Conservation (phyloP, 2,329 filamentous ascomycete species). For the Fusarium transvaalense region DNA sequence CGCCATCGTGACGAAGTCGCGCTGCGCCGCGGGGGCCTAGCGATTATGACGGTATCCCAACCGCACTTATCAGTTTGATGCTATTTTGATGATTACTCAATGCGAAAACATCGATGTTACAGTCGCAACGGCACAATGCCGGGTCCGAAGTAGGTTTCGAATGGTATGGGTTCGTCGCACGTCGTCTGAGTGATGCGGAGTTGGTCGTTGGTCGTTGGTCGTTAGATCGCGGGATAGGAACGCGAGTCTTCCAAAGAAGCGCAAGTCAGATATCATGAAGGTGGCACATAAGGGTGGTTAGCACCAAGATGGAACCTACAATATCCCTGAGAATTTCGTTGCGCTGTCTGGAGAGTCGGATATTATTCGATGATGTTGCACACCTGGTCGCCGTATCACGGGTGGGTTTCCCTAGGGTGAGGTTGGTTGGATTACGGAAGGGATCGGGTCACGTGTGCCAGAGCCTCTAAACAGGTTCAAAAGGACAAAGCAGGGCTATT, state of each 20-base stretch:
- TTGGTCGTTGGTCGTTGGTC: slow-evolving; percentile 40
- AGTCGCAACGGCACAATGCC: slow-evolving; percentile 33
- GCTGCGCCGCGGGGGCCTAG: slow-evolving; percentile 44
- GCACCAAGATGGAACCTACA: slow-evolving; percentile 1
- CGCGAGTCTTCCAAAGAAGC: slow-evolving; percentile 35
- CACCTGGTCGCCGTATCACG: slow-evolving; percentile 46
- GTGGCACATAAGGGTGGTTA: slow-evolving; percentile 28
- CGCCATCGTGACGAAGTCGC: slow-evolving; percentile 61
- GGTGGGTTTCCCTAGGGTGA: slow-evolving; percentile 40
- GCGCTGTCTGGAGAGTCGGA: slow-evolving; percentile 23
- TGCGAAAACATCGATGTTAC: slow-evolving; percentile 43
- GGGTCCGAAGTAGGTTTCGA: slow-evolving; percentile 13
- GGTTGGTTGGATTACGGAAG: slow-evolving; percentile 41
- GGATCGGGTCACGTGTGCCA: slow-evolving; percentile 41
- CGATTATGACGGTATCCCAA: slow-evolving; percentile 29
- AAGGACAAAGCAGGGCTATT: background rate
- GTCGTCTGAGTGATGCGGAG: slow-evolving; percentile 44
- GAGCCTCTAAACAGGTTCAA: background rate
- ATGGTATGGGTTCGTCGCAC: slow-evolving; percentile 36
- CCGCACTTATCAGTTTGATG: slow-evolving; percentile 34
- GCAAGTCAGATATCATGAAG: slow-evolving; percentile 27
- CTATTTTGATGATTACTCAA: slow-evolving; percentile 25
- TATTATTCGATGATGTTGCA: slow-evolving; percentile 42
- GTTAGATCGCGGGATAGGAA: slow-evolving; percentile 26
- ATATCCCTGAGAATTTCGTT: slow-evolving; percentile 2